These are phyloP conservation scores for Limtongia smithiae DNA, from an alignment of 805 yeast species.

Conservation along the genomic window DNA sequence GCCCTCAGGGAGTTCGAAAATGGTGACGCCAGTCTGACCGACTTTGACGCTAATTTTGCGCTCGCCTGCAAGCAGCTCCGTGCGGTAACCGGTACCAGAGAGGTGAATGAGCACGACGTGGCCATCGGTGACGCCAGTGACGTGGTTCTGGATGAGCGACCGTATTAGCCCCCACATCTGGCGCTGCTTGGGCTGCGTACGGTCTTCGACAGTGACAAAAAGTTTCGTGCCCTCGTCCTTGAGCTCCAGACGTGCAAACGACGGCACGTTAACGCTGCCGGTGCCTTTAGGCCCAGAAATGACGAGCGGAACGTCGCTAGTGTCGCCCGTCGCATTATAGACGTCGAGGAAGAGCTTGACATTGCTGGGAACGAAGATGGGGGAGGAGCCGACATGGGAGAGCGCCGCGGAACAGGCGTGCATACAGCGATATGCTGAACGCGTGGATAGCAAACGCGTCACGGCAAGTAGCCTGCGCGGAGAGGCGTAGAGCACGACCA, in stretches of 20 bases:
- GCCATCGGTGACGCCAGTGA: conserved; percentile 89
- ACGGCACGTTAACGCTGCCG: conserved; percentile 60
- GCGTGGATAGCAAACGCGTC: conserved; percentile 15
- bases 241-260: conserved; percentile 45
- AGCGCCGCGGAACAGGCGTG: conserved; percentile 6
- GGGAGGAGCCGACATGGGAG: conserved; percentile 78
- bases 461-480: no score
- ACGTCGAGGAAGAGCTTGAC: conserved; percentile 45
- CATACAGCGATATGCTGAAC: no score
- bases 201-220: conserved; percentile 55
- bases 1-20: conserved; percentile 71
- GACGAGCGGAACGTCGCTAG: conserved; percentile 45
- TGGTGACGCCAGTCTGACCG: conserved; percentile 81
- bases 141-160: conserved; percentile 68
- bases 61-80: conserved; percentile 51
- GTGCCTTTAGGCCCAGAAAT: conserved; percentile 81
- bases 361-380: conserved; percentile 64
- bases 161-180: conserved; percentile 96
- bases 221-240: conserved; percentile 45
- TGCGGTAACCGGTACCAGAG: conserved; percentile 97
- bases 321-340: conserved; percentile 33
- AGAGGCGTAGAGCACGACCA: no score
- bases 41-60: conserved; percentile 71
- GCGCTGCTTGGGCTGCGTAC: conserved; percentile 61
- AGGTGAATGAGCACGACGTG: conserved; percentile 81